phyloP scores from a whole-genome alignment of 1,284 basidiomycete genomes.

The Apiotrichum akiyoshidainum region DNA sequence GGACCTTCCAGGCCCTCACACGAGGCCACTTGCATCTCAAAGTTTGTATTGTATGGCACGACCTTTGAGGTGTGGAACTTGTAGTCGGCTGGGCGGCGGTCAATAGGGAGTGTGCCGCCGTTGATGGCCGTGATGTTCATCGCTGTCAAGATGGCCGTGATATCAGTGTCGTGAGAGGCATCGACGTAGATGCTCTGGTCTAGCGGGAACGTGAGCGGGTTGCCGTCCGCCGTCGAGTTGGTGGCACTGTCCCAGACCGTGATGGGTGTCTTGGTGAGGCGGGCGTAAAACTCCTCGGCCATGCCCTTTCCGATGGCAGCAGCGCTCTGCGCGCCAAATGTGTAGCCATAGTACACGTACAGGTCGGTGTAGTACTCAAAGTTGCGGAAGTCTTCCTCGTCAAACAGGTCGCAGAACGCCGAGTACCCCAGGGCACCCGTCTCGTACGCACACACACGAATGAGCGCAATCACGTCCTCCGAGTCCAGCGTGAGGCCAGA shows the following conservation, averaged over 20 bases:
- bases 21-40: slow-evolving; percentile 43
- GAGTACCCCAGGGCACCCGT: slow-evolving; percentile 89
- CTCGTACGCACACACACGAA: slow-evolving; percentile 71
- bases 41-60: slow-evolving; percentile 66
- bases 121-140: slow-evolving; percentile 61
- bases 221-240: slow-evolving; percentile 71
- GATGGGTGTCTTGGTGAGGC: slow-evolving; percentile 72
- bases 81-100: slow-evolving; percentile 26
- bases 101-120: slow-evolving; percentile 21
- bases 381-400: slow-evolving; percentile 61
- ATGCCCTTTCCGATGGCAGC: slow-evolving; percentile 80
- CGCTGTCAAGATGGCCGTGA: slow-evolving; percentile 71
- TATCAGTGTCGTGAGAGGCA: slow-evolving; percentile 59
- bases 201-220: slow-evolving; percentile 71
- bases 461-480: slow-evolving; percentile 38
- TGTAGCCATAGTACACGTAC: neutral
- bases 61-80: slow-evolving; percentile 65
- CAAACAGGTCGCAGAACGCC: slow-evolving; percentile 84
- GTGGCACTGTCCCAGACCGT: slow-evolving; percentile 62
- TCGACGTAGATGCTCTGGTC: slow-evolving; percentile 69
- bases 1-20: slow-evolving; percentile 32
- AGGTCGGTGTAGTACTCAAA: neutral
- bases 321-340: slow-evolving; percentile 36
- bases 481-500: slow-evolving; percentile 21
- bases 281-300: slow-evolving; percentile 72